A percentile compares a stretch with the other conserved stretches of the same genome.
Evolutionary conservation across 2,329 filamentous ascomycete species (phyloP).

Genomic region (Malbranchea cinnamomea): DNA sequence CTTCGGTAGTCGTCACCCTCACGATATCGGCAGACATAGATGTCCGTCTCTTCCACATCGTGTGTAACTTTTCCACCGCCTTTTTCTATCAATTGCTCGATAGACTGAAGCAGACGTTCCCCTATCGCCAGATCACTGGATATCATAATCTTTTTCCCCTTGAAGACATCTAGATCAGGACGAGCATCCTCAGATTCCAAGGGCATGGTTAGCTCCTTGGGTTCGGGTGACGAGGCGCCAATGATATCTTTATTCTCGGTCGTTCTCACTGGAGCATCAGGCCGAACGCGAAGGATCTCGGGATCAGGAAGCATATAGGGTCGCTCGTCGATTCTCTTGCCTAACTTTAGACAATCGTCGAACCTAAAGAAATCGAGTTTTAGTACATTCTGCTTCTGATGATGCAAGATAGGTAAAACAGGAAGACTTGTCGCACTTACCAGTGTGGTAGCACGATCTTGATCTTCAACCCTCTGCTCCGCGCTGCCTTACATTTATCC

Average conservation of each 20-base stretch:
- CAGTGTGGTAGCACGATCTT: slow-evolving; percentile 90
- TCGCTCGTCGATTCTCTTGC: slow-evolving; percentile 73
- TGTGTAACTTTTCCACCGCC: slow-evolving; percentile 57
- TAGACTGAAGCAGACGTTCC: slow-evolving; percentile 47
- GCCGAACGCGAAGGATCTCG: slow-evolving; percentile 53
- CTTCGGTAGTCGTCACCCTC: slow-evolving; percentile 63
- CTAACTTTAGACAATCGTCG: slow-evolving; percentile 87
- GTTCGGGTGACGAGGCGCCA: slow-evolving; percentile 47
- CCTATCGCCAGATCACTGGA: slow-evolving; percentile 59
- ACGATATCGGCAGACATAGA: slow-evolving; percentile 76
- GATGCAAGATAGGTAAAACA: neutral
- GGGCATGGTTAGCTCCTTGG: slow-evolving; percentile 27
- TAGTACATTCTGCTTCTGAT: slow-evolving; percentile 4
- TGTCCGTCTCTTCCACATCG: slow-evolving; percentile 55
- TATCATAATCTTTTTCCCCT: slow-evolving; percentile 62
- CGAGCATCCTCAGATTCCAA: slow-evolving; percentile 17
- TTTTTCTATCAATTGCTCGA: slow-evolving; percentile 54
- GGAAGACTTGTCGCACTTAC: slow-evolving; percentile 40
- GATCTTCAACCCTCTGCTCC: slow-evolving; percentile 38
- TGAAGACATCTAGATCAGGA: slow-evolving; percentile 57
- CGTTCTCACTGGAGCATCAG: slow-evolving; percentile 42
- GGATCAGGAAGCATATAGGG: slow-evolving; percentile 80
- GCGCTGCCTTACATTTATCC: slow-evolving; percentile 45
- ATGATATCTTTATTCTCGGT: slow-evolving; percentile 46
- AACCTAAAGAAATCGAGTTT: slow-evolving; percentile 47